These are phyloP conservation scores for Mrakia blollopis DNA, from an alignment of 768 basidiomycete species.

Conservation along the genomic window DNA sequence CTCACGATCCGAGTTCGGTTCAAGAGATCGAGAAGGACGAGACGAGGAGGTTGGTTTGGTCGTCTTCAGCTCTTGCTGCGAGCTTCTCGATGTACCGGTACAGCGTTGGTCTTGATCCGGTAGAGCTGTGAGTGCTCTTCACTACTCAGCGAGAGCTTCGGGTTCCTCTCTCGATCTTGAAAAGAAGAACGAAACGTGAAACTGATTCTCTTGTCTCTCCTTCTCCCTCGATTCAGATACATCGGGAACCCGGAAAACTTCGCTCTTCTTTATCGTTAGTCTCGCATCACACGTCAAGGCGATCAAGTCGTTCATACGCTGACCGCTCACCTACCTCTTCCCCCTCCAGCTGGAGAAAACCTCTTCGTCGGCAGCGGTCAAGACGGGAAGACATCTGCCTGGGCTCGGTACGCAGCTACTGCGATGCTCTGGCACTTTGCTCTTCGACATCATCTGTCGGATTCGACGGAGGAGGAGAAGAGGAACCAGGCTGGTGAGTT, in stretches of 20 bases:
- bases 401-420: constrained; percentile 20
- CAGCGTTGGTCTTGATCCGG: not conserved
- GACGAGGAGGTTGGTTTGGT: constrained; percentile 17
- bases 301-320: not conserved
- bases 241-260: constrained; percentile 20
- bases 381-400: constrained; percentile 13
- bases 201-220: not conserved
- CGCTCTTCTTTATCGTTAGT: not conserved
- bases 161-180: too few species aligned
- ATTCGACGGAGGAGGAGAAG: constrained; percentile 10
- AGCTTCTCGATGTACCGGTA: constrained; percentile 22
- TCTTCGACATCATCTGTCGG: constrained; percentile 9
- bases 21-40: constrained; percentile 27
- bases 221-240: constrained; percentile 1
- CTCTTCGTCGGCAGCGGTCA: constrained; percentile 3
- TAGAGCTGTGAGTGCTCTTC: not conserved
- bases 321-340: not conserved
- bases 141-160: too few species aligned
- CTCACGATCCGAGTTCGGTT: not conserved
- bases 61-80: constrained; percentile 23
- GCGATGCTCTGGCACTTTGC: constrained; percentile 27
- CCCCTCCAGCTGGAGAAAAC: constrained; percentile 10
- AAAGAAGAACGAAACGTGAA: not conserved
- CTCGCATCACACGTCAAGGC: not conserved
- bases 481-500: constrained; percentile 10